Evolutionary conservation across 192 early-diverging fungal species (phyloP).

Genomic region (Pilobolus umbonatus): DNA sequence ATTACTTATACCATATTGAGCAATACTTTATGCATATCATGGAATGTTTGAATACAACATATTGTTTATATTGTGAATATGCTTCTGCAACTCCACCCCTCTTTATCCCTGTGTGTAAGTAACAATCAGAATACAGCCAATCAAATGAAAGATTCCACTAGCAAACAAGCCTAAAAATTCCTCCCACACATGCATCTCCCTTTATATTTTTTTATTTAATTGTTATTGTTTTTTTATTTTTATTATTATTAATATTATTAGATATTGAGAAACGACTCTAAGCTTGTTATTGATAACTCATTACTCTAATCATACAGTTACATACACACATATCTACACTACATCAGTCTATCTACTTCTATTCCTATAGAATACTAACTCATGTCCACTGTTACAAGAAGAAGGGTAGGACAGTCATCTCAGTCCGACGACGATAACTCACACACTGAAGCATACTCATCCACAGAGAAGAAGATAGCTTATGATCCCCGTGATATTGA

Average conservation of each 20-base stretch:
- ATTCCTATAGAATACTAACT: background rate
- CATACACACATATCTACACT: background rate
- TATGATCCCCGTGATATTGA: slow-evolving; percentile 53
- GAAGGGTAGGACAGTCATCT: slow-evolving; percentile 19
- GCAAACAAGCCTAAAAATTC: too few relatives aligned
- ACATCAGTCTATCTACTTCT: background rate
- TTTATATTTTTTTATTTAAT: background rate
- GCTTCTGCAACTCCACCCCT: too few relatives aligned
- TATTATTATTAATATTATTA: background rate
- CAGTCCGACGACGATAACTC: slow-evolving; percentile 9
- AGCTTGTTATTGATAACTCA: too few relatives aligned
- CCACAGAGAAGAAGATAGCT: slow-evolving; percentile 37
- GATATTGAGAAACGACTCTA: too few relatives aligned
- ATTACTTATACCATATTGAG: too few relatives aligned
- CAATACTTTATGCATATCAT: too few relatives aligned
- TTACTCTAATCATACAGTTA: background rate
- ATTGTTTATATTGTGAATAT: too few relatives aligned
- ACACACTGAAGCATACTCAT: background rate
- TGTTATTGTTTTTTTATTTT: background rate
- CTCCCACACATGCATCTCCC: too few relatives aligned
- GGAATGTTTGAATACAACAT: too few relatives aligned
- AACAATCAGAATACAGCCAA: too few relatives aligned
- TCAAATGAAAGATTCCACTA: too few relatives aligned
- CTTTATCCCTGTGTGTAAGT: too few relatives aligned
- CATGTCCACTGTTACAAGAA: slow-evolving; percentile 30